Base-by-base conservation (phyloP, 2,329 filamentous ascomycete genomes). In the Fusarium longipes region DNA sequence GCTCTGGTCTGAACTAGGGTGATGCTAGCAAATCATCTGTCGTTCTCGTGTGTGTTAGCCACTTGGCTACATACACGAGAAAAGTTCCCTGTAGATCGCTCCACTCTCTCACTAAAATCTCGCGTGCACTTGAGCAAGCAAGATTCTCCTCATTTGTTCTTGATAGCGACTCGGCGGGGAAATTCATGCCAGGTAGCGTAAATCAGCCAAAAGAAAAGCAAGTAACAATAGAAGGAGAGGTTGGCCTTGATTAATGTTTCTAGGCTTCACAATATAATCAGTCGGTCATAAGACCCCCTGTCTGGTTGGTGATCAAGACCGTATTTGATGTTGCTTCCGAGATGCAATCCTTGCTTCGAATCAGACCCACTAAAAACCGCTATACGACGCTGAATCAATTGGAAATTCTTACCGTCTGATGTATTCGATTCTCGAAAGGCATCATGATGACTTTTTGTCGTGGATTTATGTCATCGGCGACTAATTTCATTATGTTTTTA, bases 31-130 rank as follows among this genome's bases (percentile, higher is more conserved):
- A 49, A 38, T 35, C 36, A 51, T 8, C 11, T 44, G 8, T 44
- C 29, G 24, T 18, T 18, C 43, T 62, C 57, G 57, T 56, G 56
- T 49, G 18, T 39, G 35, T 35, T 12, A 10, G 24, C 43, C 35
- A 48, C 62, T 48, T 48, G 45, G 45, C 45, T 65, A 65, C 54
- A 60, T 65, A 65, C 62, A 65, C 60, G 62, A 65, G 54, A 22
- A 32, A 59, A 27, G 29, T 52, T 51, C 44, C 51, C 25, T 58
- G 60, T 40, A 36, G 17, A 22, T 47, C 45, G 55, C 49, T 24
- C 49, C 60, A 62, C 49, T 51, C 25, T 35, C 18, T 43, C 17
- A 43, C 51, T 35, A 38, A 64, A 64, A 39, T 33, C 47, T 64
- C 42, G 47, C 59, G 35, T 54, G 30, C 33, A 30, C 32, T 30